Conservation (phyloP, 1,139 yeast species). For the Lodderomyces margitis region DNA sequence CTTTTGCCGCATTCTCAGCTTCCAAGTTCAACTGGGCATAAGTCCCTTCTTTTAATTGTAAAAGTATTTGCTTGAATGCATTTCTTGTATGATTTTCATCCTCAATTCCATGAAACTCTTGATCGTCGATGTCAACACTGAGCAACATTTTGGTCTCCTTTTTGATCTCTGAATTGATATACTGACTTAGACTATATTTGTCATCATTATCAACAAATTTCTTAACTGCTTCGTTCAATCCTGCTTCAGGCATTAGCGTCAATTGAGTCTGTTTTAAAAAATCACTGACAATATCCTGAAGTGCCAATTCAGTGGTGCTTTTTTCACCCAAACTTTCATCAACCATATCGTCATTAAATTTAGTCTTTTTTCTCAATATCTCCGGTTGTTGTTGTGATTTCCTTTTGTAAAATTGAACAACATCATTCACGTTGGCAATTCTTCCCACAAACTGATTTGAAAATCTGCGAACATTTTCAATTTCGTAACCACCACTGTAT, state of each 20-base stretch:
- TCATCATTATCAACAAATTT: constrained; percentile 82
- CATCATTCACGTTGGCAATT: constrained; percentile 88
- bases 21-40: constrained; percentile 7
- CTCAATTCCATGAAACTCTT: constrained; percentile 25
- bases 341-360: constrained; percentile 23
- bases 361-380: constrained; percentile 18
- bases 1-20: not conserved
- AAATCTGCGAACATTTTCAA: constrained; percentile 86
- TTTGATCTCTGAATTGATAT: constrained; percentile 65
- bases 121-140: constrained; percentile 38
- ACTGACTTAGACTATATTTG: constrained; percentile 63
- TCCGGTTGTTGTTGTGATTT: constrained; percentile 18
- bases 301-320: constrained; percentile 19
- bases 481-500: constrained; percentile 85
- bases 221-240: constrained; percentile 71
- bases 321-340: constrained; percentile 18
- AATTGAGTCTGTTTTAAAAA: constrained; percentile 63
- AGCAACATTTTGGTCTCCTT: constrained; percentile 60
- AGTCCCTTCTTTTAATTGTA: constrained; percentile 23
- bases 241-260: constrained; percentile 71
- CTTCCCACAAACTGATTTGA: constrained; percentile 87
- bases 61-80: constrained; percentile 29
- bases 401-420: constrained; percentile 66
- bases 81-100: constrained; percentile 27
- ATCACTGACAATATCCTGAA: constrained; percentile 44